Evolutionary conservation across 1,284 basidiomycete species (phyloP).

Genomic region (Rhizoctonia solani): DNA sequence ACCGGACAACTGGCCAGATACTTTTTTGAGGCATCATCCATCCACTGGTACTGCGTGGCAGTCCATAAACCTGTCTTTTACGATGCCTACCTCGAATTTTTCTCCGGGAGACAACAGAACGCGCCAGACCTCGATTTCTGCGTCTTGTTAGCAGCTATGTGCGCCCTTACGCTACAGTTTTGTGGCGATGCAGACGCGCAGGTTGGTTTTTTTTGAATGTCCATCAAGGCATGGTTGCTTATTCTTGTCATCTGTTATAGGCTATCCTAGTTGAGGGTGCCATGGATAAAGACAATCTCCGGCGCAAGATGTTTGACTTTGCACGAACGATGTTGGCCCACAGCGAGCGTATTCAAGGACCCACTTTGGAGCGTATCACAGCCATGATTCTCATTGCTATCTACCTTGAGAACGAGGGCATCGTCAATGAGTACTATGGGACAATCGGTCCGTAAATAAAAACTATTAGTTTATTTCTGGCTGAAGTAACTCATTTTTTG

Average conservation of each 20-base stretch:
- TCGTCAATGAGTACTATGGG: constrained; percentile 22
- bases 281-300: constrained; percentile 6
- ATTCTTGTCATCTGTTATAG: not conserved
- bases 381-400: constrained; percentile 32
- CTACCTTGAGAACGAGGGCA: constrained; percentile 35
- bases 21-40: constrained; percentile 30
- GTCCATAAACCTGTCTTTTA: constrained; percentile 30
- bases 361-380: constrained; percentile 24
- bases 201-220: not conserved
- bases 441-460: not conserved
- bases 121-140: constrained; percentile 27
- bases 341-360: constrained; percentile 29
- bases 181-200: constrained; percentile 30
- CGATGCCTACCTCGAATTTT: constrained; percentile 32
- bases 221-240: not conserved
- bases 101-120: constrained; percentile 17
- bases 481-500: not conserved
- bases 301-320: constrained; percentile 30
- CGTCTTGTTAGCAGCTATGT: constrained; percentile 27
- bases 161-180: constrained; percentile 25
- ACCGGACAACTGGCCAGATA: constrained; percentile 33
- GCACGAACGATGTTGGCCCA: constrained; percentile 18
- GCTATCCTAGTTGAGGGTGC: constrained; percentile 27
- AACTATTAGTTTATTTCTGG: not conserved
- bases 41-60: constrained; percentile 30